These are phyloP conservation scores for Reutealis trisperma DNA, from an alignment of 345 rosid genomes.

Conservation along the genomic window DNA sequence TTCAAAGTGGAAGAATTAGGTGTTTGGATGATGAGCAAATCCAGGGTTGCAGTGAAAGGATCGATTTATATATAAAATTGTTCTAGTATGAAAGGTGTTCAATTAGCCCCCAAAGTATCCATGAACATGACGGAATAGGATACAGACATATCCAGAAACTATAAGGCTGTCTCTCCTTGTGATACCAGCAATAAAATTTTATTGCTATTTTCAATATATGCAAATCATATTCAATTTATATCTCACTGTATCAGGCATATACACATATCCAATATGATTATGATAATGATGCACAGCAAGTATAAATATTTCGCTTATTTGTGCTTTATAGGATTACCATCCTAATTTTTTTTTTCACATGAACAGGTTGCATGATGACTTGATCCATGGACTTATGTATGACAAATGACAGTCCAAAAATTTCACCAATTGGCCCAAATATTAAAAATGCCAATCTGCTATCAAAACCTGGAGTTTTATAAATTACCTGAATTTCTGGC, in stretches of 20 bases:
- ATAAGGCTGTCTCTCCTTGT: neutral
- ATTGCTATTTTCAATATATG: too few relatives aligned
- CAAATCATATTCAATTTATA: neutral
- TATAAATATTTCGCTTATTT: neutral
- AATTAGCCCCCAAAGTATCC: neutral
- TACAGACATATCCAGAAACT: neutral
- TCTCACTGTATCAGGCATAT: neutral
- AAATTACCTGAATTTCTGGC: constrained; percentile 62
- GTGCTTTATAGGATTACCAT: neutral
- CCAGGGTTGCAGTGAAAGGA: neutral
- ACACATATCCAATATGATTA: neutral
- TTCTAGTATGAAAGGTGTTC: neutral
- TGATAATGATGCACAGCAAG: neutral
- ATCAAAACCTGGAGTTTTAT: neutral
- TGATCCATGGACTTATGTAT: neutral
- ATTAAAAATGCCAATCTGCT: neutral
- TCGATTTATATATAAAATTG: too few relatives aligned
- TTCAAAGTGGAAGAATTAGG: neutral
- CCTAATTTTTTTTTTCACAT: neutral
- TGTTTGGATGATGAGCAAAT: neutral
- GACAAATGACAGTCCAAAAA: neutral
- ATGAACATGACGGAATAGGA: neutral
- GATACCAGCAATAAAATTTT: neutral
- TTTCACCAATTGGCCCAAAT: neutral
- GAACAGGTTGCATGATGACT: neutral